These are phyloP conservation scores for Nakaseomyces nivariensis DNA, from an alignment of 1,139 yeast species.

Conservation along the genomic window DNA sequence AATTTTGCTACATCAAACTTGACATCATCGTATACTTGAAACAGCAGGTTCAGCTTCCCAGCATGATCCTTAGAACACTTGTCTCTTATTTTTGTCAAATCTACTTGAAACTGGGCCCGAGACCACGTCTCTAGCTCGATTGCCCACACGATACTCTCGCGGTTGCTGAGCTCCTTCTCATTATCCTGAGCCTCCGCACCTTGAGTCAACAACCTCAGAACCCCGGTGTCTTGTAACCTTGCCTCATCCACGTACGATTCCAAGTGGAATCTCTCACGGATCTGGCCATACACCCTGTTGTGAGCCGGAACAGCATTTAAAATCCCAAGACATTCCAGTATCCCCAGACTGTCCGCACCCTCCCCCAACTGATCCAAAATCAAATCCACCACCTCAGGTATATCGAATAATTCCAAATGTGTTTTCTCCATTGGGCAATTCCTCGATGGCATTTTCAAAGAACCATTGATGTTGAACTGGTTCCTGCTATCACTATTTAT, in stretches of 20 bases:
- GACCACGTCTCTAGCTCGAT: not conserved
- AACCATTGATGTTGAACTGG: too few relatives aligned
- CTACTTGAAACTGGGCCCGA: not conserved
- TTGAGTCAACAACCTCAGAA: not conserved
- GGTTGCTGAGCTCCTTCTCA: conserved; percentile 1
- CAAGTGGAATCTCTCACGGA: not conserved
- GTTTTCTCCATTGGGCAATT: too few relatives aligned
- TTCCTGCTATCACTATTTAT: too few relatives aligned
- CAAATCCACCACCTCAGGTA: not conserved
- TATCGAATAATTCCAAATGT: not conserved
- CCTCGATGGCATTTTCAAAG: too few relatives aligned
- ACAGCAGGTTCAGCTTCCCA: not conserved
- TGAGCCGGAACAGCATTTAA: not conserved
- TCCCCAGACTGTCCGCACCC: not conserved
- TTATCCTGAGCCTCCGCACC: not conserved
- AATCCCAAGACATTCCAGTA: not conserved
- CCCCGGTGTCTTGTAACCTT: not conserved
- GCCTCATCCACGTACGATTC: not conserved
- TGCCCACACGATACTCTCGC: not conserved
- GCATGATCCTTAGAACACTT: not conserved
- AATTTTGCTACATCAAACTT: not conserved
- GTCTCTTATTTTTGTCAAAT: not conserved
- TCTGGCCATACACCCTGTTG: not conserved
- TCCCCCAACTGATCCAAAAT: not conserved
- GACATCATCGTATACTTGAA: not conserved